Evolutionary conservation across 345 rosid genomes (phyloP).

Genomic region (Cardamine resedifolia): DNA sequence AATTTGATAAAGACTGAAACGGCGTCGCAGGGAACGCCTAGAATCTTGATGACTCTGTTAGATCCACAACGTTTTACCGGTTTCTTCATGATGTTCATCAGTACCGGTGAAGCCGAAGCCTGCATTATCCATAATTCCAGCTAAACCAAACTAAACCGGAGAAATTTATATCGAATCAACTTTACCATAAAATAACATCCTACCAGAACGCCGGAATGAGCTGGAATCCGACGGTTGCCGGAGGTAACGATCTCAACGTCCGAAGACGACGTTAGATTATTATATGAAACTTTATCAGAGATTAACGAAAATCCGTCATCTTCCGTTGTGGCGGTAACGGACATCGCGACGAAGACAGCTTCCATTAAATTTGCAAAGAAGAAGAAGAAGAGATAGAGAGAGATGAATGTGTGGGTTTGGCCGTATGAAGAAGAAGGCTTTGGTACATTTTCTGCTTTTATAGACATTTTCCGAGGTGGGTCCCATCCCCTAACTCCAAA

Average conservation of each 20-base stretch:
- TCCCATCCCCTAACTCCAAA: constrained; percentile 7
- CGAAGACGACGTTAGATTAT: constrained; percentile 21
- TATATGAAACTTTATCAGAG: constrained; percentile 22
- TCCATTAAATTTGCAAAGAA: constrained; percentile 22
- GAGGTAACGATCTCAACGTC: constrained; percentile 73
- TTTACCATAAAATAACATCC: background rate
- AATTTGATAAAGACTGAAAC: constrained; percentile 63
- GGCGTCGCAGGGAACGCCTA: constrained; percentile 83
- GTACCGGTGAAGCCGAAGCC: constrained; percentile 73
- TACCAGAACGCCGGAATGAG: constrained; percentile 72
- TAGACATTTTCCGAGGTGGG: background rate
- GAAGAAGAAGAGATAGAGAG: background rate
- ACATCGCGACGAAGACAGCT: constrained; percentile 4
- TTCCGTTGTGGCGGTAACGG: constrained; percentile 16
- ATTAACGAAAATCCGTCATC: constrained; percentile 26
- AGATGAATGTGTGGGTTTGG: constrained; percentile 12
- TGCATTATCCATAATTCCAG: constrained; percentile 14
- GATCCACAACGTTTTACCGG: constrained; percentile 55
- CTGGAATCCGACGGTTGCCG: constrained; percentile 67
- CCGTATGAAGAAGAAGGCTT: background rate
- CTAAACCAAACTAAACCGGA: constrained; percentile 15
- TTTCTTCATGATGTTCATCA: constrained; percentile 59
- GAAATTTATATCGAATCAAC: background rate
- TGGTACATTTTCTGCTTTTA: constrained; percentile 16
- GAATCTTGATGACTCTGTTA: constrained; percentile 56